phyloP scores from a whole-genome alignment of 768 basidiomycete species.

The Pulveroboletus sp. region DNA sequence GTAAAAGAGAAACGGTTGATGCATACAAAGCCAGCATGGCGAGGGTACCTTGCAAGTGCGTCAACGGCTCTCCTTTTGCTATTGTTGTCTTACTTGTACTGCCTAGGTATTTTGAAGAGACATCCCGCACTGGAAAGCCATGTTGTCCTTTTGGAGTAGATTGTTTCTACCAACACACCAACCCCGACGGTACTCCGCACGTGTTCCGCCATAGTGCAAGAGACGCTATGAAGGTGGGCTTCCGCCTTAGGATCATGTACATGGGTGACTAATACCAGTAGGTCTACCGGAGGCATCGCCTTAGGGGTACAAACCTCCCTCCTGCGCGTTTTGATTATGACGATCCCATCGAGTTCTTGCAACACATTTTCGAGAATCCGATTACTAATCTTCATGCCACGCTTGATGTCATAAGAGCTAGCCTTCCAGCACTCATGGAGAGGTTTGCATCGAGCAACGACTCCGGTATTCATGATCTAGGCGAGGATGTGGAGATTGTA shows the following conservation, averaged over 20 bases:
- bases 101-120: slow-evolving; percentile 57
- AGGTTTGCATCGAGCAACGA: slow-evolving; percentile 13
- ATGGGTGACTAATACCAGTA: slow-evolving; percentile 9
- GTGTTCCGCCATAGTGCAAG: slow-evolving; percentile 53
- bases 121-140: slow-evolving; percentile 41
- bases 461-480: slow-evolving; percentile 28
- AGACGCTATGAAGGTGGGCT: slow-evolving; percentile 47
- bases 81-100: not conserved
- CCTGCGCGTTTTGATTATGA: slow-evolving; percentile 29
- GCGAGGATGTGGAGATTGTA: slow-evolving; percentile 26
- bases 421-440: slow-evolving; percentile 29
- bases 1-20: slow-evolving; percentile 47
- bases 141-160: slow-evolving; percentile 77
- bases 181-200: slow-evolving; percentile 59
- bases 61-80: not conserved
- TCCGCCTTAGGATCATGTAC: slow-evolving; percentile 29
- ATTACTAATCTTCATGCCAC: slow-evolving; percentile 41
- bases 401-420: slow-evolving; percentile 31
- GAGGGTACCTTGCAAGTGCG: slow-evolving; percentile 62
- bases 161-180: slow-evolving; percentile 74
- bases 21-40: slow-evolving; percentile 73
- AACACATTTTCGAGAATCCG: slow-evolving; percentile 47
- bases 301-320: slow-evolving; percentile 18
- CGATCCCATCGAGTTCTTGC: slow-evolving; percentile 39
- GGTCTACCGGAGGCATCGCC: slow-evolving; percentile 24